Base-by-base conservation (phyloP, 1,139 yeast genomes). In the Candida neerlandica region DNA sequence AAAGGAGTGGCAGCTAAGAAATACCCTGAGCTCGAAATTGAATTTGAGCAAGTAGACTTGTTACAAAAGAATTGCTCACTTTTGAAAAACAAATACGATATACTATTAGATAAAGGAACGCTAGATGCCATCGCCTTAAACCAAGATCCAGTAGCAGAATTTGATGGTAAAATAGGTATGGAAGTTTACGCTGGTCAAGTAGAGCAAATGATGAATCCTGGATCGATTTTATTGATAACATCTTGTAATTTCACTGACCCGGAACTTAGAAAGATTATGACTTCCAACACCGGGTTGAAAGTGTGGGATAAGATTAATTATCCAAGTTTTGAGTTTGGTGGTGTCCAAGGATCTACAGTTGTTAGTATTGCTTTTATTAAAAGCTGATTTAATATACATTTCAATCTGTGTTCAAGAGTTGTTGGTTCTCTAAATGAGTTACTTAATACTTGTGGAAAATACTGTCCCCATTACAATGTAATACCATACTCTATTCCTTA, bases 71-170 rank as follows among this genome's bases (percentile, higher is more conserved):
- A 70, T 23, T 69, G 46, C 56, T 61, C 49, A 56, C 83, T 64
- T 65, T 67, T 66, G 63, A 55, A 64, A 1, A 55, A 65, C 1
- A 58, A 49, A 5, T 91, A 81, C 68, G 96, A 92, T 60, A 66
- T 94, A 5, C 80, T 92, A 2, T 70, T 92, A 39, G 99, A 94
- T 66, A 94, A 94, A 64, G 99, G 99, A 9, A 94, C 99, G 0
- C 70, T 95, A 39, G 99, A 94, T 70, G 99, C 99, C 5, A 94
- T 95, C 55, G 97, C 97, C 0, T 75, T 94, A 45, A 88, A 90
- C 60, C 90, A 87, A 41, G 71, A 70, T 7, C 72, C 70, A 2
- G 61, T 83, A 35, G 62, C 60, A 19, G 71, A 64, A 0, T 69
- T 66, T 47, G 77, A 72, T 45, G 78, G 73, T 3, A 66, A 67